Conservation (phyloP, 495 filamentous ascomycete species). For the Wilcoxina mikolae region DNA sequence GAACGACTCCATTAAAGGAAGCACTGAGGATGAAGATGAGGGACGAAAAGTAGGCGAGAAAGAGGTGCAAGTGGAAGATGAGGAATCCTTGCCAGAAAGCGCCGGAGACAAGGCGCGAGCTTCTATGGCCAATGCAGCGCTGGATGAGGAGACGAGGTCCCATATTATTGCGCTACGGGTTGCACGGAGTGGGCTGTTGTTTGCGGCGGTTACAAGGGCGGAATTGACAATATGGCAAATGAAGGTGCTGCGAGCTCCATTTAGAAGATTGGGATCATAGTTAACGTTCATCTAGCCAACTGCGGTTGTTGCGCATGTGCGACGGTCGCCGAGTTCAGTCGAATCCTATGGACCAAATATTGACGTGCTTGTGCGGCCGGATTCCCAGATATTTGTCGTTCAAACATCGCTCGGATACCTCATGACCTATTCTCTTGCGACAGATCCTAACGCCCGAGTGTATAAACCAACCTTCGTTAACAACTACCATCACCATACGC, state of each 20-base stretch:
- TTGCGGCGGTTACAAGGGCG: conserved; percentile 72
- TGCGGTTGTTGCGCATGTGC: conserved; percentile 68
- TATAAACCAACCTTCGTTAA: conserved; percentile 67
- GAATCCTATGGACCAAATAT: conserved; percentile 72
- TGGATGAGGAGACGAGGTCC: conserved; percentile 34
- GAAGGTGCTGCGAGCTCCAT: no score
- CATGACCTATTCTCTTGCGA: conserved; percentile 86
- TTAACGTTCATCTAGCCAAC: conserved; percentile 49
- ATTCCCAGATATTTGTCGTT: conserved; percentile 81
- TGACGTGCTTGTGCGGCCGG: conserved; percentile 72
- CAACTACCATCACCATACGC: conserved; percentile 47
- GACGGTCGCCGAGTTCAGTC: conserved; percentile 64
- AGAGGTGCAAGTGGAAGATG: conserved; percentile 18
- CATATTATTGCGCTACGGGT: conserved; percentile 60
- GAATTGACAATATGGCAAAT: conserved; percentile 89
- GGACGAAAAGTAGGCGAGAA: conserved; percentile 25
- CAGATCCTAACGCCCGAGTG: conserved; percentile 63
- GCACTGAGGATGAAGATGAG: conserved; percentile 20
- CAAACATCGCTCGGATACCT: conserved; percentile 78
- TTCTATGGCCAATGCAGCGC: conserved; percentile 9
- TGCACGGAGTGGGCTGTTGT: conserved; percentile 69
- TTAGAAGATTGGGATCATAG: no score
- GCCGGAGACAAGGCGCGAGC: conserved; percentile 17
- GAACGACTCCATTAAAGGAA: conserved; percentile 11
- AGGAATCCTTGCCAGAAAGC: conserved; percentile 6